Percentiles rank a stretch among this genome's conserved stretches.
These are phyloP conservation scores for Xylaria acuta DNA, from an alignment of 495 filamentous ascomycete genomes.

Conservation along the genomic window DNA sequence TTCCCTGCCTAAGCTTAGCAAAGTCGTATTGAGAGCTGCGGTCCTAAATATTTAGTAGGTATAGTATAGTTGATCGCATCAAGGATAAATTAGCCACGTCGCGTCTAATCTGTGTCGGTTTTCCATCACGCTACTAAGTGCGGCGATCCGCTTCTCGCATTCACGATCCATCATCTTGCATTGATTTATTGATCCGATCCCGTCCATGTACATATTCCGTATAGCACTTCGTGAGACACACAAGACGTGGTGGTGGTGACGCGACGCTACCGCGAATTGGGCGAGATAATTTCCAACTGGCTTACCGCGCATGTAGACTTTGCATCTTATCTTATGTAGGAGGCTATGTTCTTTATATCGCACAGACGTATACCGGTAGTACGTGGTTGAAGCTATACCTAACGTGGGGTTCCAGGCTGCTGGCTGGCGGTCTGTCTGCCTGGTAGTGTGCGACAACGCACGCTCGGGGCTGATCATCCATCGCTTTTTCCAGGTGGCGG, in stretches of 20 bases:
- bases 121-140: constrained; percentile 1
- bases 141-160: constrained; percentile 17
- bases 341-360: background rate
- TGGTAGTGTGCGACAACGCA: constrained; percentile 4
- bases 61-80: background rate
- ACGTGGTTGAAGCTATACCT: constrained; percentile 19
- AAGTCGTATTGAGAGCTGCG: background rate
- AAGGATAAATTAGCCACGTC: background rate
- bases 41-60: background rate
- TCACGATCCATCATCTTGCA: constrained; percentile 29
- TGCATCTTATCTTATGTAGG: background rate
- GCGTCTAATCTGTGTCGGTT: constrained; percentile 7
- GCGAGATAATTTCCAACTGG: background rate
- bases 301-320: background rate
- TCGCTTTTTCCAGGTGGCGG: constrained; percentile 7
- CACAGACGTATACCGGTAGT: background rate
- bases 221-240: too few species aligned
- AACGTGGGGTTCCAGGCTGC: background rate
- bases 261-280: background rate
- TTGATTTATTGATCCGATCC: constrained; percentile 21
- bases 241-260: background rate
- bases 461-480: background rate
- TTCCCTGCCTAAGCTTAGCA: background rate
- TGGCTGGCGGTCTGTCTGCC: background rate
- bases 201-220: background rate